Conservation (phyloP, 441 rosid genomes). For the Syzygium syzygioides region DNA sequence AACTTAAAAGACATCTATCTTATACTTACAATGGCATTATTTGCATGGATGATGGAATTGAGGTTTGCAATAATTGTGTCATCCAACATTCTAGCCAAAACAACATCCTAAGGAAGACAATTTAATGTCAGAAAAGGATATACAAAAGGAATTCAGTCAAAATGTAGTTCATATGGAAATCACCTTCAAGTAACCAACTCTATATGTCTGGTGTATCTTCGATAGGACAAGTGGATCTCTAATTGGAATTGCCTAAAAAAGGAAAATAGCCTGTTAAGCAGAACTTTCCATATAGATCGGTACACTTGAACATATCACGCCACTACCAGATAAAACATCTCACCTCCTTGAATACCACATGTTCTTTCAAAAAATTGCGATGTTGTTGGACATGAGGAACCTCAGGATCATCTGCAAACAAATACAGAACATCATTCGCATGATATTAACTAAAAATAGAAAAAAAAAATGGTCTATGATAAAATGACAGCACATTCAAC, state of each 20-base stretch:
- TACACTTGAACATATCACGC: not conserved
- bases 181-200: slow-evolving; percentile 97
- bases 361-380: slow-evolving; percentile 86
- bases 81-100: slow-evolving; percentile 92
- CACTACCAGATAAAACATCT: not conserved
- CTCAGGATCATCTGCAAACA: slow-evolving; percentile 83
- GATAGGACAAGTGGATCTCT: slow-evolving; percentile 78
- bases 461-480: not conserved
- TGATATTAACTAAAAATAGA: not conserved
- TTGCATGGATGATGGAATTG: slow-evolving; percentile 86
- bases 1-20: not conserved
- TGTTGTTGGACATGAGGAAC: slow-evolving; percentile 69
- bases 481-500: not conserved
- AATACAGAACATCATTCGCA: slow-evolving; percentile 11
- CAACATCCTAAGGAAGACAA: slow-evolving; percentile 73
- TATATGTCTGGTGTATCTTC: slow-evolving; percentile 96
- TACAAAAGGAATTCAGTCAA: not conserved
- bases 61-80: slow-evolving; percentile 83
- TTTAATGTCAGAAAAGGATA: slow-evolving; percentile 21
- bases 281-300: not conserved
- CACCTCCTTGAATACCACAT: slow-evolving; percentile 97
- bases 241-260: slow-evolving; percentile 81
- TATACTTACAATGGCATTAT: slow-evolving; percentile 87
- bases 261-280: not conserved
- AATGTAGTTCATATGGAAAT: slow-evolving; percentile 8